Base-by-base conservation (phyloP, 257 asterid species). In the Anisodus acutangulus region DNA sequence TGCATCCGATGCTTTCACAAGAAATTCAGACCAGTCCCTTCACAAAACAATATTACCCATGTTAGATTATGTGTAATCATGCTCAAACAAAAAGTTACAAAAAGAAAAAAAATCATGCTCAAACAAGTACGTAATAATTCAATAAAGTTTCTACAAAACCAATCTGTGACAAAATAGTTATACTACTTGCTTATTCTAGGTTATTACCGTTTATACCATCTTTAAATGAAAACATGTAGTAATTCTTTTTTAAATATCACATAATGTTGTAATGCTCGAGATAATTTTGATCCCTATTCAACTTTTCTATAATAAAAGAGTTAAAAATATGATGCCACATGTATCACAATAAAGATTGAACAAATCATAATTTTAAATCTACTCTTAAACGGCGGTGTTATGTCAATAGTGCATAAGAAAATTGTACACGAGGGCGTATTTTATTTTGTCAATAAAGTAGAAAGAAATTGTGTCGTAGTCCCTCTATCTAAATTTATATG, bases 11-110 rank as follows among this genome's bases (percentile, higher is more conserved):
- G 98, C 95, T 68, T 78, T 86, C 9, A 78, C 91, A 0, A 95
- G 87, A 85, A 95, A 93, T 3, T 94, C 97, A 35, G 94, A 83
- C 98, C 98, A 94, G 60, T 94, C 97, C 90, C 97, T 94, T 84
- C 72, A 85, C 35, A 74, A 71, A 64, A 60, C 22, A 66, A 45
- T 5, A 63, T 19, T 19, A 58, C 17, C 59, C 37, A 39, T 5
- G 41, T 59, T 12, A 43, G 41, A 53, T 43, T 13, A 58, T 9
- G 8, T 64, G 4, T 37, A 9, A 47, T 54, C 58, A 72, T 22
- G 12, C 10, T 5, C n/a, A 39, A 45, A 4, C 10, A 26, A 26
- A 17, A 64, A 53, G 17, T 41, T 41, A 41, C 45, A 41, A 41
- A 41, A 41, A 41, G 6, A 41, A 53, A 13, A 1, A 3, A 53